Percentiles rank a stretch among this genome's conserved stretches.
phyloP scores from a whole-genome alignment of 2,329 filamentous ascomycete genomes.

The Aspergillus versicolor region DNA sequence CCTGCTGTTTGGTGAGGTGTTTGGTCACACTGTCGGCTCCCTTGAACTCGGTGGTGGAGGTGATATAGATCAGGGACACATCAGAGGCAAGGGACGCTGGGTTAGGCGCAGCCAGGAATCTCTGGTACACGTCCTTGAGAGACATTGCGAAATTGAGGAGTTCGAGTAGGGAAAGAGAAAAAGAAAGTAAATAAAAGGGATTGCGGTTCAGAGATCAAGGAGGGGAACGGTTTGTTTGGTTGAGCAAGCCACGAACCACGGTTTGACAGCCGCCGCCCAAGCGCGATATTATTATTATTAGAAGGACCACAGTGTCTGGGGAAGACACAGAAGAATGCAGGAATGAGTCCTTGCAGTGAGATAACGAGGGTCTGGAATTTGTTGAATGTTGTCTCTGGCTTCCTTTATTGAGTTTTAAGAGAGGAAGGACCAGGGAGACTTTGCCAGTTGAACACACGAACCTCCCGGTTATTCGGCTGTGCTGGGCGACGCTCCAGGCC shows the following conservation, averaged over 20 bases:
- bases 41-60: conserved; percentile 73
- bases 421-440: conserved; percentile 2
- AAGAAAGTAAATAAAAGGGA: conserved; percentile 14
- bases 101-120: conserved; percentile 68
- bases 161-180: conserved; percentile 3
- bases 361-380: not conserved
- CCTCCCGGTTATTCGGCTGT: conserved; percentile 6
- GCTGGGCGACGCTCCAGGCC: not conserved
- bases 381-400: not conserved
- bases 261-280: conserved; percentile 1
- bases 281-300: not conserved
- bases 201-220: conserved; percentile 12
- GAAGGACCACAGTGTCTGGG: not conserved
- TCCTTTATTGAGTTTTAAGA: not conserved
- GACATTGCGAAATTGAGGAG: conserved; percentile 33
- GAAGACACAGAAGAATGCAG: conserved; percentile 5
- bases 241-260: conserved; percentile 17
- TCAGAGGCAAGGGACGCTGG: conserved; percentile 62
- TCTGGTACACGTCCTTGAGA: conserved; percentile 60
- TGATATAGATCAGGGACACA: conserved; percentile 81
- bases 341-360: not conserved
- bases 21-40: conserved; percentile 76
- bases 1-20: conserved; percentile 70
- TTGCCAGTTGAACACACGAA: not conserved
- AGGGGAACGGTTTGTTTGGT: conserved; percentile 3